Evolutionary conservation across 2,329 filamentous ascomycete genomes (phyloP), one percentile per base, ranked within the genome.

Genomic region (Lachnum nothofagi): DNA sequence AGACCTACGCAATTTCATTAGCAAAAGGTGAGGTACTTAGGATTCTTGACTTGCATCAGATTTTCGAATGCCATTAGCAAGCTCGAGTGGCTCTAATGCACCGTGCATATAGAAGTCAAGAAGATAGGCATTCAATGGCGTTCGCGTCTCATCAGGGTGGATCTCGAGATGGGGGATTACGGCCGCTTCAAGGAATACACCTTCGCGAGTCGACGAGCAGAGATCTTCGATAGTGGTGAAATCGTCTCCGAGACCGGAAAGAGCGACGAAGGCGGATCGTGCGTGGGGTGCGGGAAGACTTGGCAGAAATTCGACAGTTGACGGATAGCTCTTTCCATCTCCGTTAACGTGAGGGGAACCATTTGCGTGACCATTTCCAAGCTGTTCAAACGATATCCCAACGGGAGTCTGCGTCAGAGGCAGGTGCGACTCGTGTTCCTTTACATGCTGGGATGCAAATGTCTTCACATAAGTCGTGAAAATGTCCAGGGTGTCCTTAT

Each of bases 91-190:
- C 1, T 72, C 63, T 19, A 82, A 64, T 60, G 84, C 79, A 3
- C 85, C 86, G 58, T 91, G 82, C 65, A 81, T 86, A 73, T 80
- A 90, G 67, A 90, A 91, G 64, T 91, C 85, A 51, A 84, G 80
- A 0, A 91, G 68, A 60, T 86, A 86, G 0, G 82, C 80, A 55
- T 88, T 88, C 51, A 82, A 72, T 0, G 76, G 77, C 10, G 57
- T 55, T 66, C 63, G 7, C 1, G 59, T 71, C 45, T 84, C 78
- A 22, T 80, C 69, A 0, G 79, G 78, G 56, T 77, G 77, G 9
- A 88, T 67, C 4, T 75, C 73, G 4, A 90, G 73, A 61, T 85
- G 79, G 0, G 87, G 87, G 20, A 91, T 79, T 1, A 85, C 82
- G 0, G 83, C 76, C 60, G 87, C 78, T 59, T 91, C 87, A 0